Evolutionary conservation across 345 rosid genomes (phyloP), one percentile per base, ranked within the genome.

Genomic region (Euphorbia lathyris): DNA sequence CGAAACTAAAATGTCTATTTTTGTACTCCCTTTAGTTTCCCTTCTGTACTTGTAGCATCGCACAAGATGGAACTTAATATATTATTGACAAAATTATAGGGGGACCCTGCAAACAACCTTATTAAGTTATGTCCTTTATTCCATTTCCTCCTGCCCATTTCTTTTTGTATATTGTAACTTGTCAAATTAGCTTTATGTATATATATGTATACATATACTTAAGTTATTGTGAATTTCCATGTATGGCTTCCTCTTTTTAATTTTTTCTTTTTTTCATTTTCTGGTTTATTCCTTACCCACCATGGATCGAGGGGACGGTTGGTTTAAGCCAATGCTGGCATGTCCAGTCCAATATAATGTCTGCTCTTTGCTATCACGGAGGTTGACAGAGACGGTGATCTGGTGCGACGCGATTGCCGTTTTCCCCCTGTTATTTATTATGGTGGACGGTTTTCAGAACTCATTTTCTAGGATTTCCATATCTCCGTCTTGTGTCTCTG

Each of bases 261-360:
- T 65, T 65, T 66, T 25, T 45, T 58, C 51, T 51, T 58, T 43
- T 58, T 29, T 61, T 40, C 61, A 9, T 53, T 62, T 68, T 71
- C 47, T 34, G 68, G 69, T 76, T 63, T 64, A 61, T 53, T 63
- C 57, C 71, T 70, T 48, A 38, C 63, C 74, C 51, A 53, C 57
- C n/a, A n/a, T n/a, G 74, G 78, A 62, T 58, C 67, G 77, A 81
- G 84, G 78, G 77, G 77, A 81, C 82, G 78, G 77, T 75, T 73
- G 83, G 22, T 65, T 69, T 77, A 72, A 72, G 79, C 79, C 76
- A 65, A 72, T 72, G 81, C 79, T 59, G 69, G 64, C 74, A 71
- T 51, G 22, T 51, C 56, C 56, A 69, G 22, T 51, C 56, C 56
- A 69, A 66, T 61, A 32, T 69, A 65, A 40, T 55, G 67, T 59